Evolutionary conservation across 805 yeast genomes (phyloP).

Genomic region (Candida tallmaniae): DNA sequence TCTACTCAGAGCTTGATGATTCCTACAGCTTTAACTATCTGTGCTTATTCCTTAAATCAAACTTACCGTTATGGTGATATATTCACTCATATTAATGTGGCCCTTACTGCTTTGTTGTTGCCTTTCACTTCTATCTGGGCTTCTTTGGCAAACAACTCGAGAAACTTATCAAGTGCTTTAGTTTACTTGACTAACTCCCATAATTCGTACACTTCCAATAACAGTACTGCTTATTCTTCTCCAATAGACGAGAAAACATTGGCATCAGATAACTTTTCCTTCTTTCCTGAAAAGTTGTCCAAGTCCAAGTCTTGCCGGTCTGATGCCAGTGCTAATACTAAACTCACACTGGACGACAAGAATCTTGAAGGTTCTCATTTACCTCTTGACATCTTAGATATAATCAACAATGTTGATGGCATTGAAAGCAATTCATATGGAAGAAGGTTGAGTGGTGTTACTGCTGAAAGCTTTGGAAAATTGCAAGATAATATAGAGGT

Average conservation of each 20-base stretch:
- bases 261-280: conserved; percentile 7
- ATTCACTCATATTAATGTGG: conserved; percentile 10
- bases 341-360: conserved; percentile 2
- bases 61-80: conserved; percentile 7
- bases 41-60: conserved; percentile 30
- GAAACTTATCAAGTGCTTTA: conserved; percentile 8
- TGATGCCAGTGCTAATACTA: conserved; percentile 1
- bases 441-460: too few species aligned
- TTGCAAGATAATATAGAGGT: too few species aligned
- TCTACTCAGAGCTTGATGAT: conserved; percentile 73
- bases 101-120: conserved; percentile 43
- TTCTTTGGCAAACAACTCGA: conserved; percentile 49
- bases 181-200: conserved; percentile 9
- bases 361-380: not conserved
- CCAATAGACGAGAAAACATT: conserved; percentile 11
- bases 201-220: not conserved
- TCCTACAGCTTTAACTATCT: conserved; percentile 66
- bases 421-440: too few species aligned
- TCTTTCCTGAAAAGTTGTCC: conserved; percentile 12
- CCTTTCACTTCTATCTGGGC: conserved; percentile 93
- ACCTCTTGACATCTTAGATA: conserved; percentile 11
- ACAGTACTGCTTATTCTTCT: conserved; percentile 1
- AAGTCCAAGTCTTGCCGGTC: conserved; percentile 5
- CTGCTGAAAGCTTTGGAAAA: too few species aligned
- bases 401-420: too few species aligned